Conservation (phyloP, 768 basidiomycete genomes). For the Amanita rubescens region DNA sequence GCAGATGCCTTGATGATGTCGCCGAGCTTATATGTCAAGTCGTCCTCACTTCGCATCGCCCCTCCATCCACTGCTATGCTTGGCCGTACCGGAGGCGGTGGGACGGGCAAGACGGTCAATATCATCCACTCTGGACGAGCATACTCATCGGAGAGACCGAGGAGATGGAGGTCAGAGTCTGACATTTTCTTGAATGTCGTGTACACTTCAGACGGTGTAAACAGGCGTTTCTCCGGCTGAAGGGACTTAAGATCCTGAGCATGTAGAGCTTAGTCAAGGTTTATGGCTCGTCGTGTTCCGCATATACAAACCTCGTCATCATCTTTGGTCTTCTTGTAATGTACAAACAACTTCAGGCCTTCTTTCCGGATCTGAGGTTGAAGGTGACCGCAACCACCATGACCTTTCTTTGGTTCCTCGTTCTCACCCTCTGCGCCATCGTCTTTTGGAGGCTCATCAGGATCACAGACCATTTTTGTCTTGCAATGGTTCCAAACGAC, state of each 20-base stretch:
- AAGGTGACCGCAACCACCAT: conserved; percentile 93
- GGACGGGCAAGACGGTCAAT: conserved; percentile 93
- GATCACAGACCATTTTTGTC: conserved; percentile 80
- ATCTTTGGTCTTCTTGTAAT: conserved; percentile 92
- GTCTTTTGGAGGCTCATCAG: conserved; percentile 76
- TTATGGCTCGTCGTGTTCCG: conserved; percentile 3
- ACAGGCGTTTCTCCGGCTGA: conserved; percentile 75
- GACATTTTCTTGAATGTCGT: conserved; percentile 95
- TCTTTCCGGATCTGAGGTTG: conserved; percentile 93
- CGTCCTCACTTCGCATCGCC: conserved; percentile 94
- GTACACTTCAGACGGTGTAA: conserved; percentile 86
- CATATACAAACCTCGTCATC: conserved; percentile 76
- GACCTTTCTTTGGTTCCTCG: conserved; percentile 79
- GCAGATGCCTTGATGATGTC: conserved; percentile 95
- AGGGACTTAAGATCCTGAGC: conserved; percentile 69
- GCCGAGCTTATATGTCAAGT: conserved; percentile 95
- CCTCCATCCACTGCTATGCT: conserved; percentile 97
- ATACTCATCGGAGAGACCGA: conserved; percentile 93
- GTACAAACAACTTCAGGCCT: conserved; percentile 88
- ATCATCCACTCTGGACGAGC: conserved; percentile 99
- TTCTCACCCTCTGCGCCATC: conserved; percentile 65
- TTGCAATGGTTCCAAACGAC: conserved; percentile 85
- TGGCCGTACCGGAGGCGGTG: conserved; percentile 95
- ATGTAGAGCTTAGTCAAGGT: conserved; percentile 10
- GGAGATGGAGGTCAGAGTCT: conserved; percentile 75